A percentile compares a stretch with the other conserved stretches of the same genome.
Conservation (phyloP, 1,284 basidiomycete genomes). For the Irpex rosettiformis region DNA sequence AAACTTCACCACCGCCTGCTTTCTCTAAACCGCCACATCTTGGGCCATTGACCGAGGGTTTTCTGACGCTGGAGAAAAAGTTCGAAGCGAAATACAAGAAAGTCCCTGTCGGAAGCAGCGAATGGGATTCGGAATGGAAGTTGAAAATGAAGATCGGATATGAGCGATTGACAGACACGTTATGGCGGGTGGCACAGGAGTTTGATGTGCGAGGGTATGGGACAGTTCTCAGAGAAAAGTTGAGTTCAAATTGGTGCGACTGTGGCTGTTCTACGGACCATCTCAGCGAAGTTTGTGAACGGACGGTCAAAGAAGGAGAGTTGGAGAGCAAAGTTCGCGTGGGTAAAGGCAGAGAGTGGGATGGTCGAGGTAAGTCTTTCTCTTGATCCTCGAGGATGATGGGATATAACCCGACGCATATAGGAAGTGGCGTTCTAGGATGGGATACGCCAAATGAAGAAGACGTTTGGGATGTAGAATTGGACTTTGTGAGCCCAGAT, state of each 20-base stretch:
- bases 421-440: constrained; percentile 54
- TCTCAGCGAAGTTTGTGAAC: constrained; percentile 67
- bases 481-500: constrained; percentile 55
- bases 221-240: constrained; percentile 60
- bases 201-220: constrained; percentile 71
- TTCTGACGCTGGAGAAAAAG: constrained; percentile 57
- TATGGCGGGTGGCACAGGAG: constrained; percentile 65
- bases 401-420: not conserved
- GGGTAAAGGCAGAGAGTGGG: constrained; percentile 69
- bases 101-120: constrained; percentile 27
- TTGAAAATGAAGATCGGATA: constrained; percentile 57
- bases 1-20: constrained; percentile 47
- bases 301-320: constrained; percentile 64
- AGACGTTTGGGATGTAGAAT: constrained; percentile 65
- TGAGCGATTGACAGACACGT: constrained; percentile 52
- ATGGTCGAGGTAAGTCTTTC: constrained; percentile 47
- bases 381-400: not conserved
- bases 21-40: constrained; percentile 65
- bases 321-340: constrained; percentile 47
- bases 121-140: constrained; percentile 54
- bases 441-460: constrained; percentile 72
- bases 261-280: constrained; percentile 75
- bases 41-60: constrained; percentile 50
- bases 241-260: constrained; percentile 70
- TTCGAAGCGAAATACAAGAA: constrained; percentile 47